Evolutionary conservation across 805 yeast genomes (phyloP).

Genomic region (Saccharomycopsis oosterbeekiorum): DNA sequence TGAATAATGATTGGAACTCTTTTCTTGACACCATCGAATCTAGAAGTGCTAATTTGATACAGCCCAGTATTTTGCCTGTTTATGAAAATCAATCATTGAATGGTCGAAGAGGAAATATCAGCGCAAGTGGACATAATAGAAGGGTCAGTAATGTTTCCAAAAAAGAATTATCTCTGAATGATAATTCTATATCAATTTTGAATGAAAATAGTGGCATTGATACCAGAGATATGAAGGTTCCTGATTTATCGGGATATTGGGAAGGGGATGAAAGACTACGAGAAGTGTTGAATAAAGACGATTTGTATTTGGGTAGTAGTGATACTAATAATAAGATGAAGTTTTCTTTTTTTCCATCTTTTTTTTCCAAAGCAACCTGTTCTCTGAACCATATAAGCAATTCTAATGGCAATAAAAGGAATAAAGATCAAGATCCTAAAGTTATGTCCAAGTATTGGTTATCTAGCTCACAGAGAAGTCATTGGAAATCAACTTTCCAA

Average conservation of each 20-base stretch:
- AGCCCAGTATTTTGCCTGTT: conserved; percentile 3
- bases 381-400: conserved; percentile 16
- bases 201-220: not conserved
- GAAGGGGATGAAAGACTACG: conserved; percentile 60
- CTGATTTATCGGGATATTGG: conserved; percentile 49
- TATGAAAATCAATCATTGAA: not conserved
- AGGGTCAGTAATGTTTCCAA: not conserved
- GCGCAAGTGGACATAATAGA: not conserved
- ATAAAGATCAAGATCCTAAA: conserved; percentile 28
- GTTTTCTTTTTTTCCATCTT: not conserved
- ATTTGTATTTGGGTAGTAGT: not conserved
- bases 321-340: not conserved
- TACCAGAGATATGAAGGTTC: conserved; percentile 19
- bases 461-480: conserved; percentile 50
- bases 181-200: not conserved
- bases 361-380: not conserved
- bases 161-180: not conserved
- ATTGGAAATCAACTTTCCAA: conserved; percentile 52
- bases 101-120: not conserved
- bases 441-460: conserved; percentile 57
- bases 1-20: conserved; percentile 41
- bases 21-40: conserved; percentile 39
- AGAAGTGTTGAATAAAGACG: conserved; percentile 35
- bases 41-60: conserved; percentile 27
- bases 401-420: conserved; percentile 1